These are phyloP conservation scores for Pilatotrama ljubarskyi DNA, from an alignment of 768 basidiomycete genomes.

Conservation along the genomic window DNA sequence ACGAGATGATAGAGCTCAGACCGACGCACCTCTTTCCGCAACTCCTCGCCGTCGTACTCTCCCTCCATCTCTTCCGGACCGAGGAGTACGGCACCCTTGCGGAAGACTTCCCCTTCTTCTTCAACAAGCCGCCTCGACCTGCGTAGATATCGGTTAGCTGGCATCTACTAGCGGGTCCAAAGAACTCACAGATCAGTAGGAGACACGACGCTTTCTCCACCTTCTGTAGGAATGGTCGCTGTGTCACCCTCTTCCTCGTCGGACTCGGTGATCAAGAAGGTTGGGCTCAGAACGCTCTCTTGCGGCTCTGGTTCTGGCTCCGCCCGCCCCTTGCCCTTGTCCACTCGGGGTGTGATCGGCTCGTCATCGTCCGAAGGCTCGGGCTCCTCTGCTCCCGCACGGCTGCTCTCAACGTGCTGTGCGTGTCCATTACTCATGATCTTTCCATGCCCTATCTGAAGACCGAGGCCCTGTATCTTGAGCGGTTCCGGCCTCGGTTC, in stretches of 20 bases:
- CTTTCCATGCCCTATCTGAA: constrained; percentile 12
- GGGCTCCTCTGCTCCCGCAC: constrained; percentile 2
- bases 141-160: not conserved
- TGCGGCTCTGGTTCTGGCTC: constrained; percentile 65
- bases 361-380: constrained; percentile 31
- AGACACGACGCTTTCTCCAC: constrained; percentile 34
- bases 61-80: constrained; percentile 87
- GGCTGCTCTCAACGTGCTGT: not conserved
- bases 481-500: constrained; percentile 10
- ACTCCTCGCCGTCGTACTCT: constrained; percentile 85
- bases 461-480: constrained; percentile 19
- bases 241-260: constrained; percentile 48
- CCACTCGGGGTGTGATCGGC: constrained; percentile 61
- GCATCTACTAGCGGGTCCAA: not conserved
- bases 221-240: constrained; percentile 30
- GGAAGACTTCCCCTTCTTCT: constrained; percentile 96
- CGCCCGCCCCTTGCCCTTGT: constrained; percentile 80
- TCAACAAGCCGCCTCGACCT: constrained; percentile 83
- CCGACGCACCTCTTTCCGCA: constrained; percentile 71
- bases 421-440: constrained; percentile 31
- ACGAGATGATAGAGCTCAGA: not conserved
- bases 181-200: constrained; percentile 51
- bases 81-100: constrained; percentile 81
- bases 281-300: constrained; percentile 73
- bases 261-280: constrained; percentile 30